Base-by-base conservation (phyloP, 305 asterid genomes). In the Galium porrigens region DNA sequence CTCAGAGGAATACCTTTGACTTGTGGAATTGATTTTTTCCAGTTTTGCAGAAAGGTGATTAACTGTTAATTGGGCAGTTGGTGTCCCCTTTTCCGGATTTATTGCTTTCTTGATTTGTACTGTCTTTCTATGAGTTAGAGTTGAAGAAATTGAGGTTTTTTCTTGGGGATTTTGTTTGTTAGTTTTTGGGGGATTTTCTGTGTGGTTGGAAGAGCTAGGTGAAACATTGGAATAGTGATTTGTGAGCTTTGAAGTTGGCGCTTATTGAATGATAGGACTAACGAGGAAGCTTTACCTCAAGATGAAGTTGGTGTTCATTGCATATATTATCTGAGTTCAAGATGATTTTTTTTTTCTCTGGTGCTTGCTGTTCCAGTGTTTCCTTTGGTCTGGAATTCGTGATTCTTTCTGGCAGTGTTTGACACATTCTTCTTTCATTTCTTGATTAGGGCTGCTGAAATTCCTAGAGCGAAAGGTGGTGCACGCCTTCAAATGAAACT, bases 381-480 rank as follows among this genome's bases (percentile, higher is more conserved):
- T 46, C 48, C 46, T 1, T 36, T 6, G 22, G 27, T 27, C 33
- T 25, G n/a, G 10, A 32, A 64, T 11, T 10, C 54, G 1, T 3
- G 1, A 12, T 33, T 42, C 10, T 63, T 36, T 15, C 20, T 39
- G 20, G 27, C 0, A 0, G 37, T 48, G 27, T 63, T 42, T 61
- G 32, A 52, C 67, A 30, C 64, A 37, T 42, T 60, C 22, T 70
- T 68, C 49, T 61, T 58, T 72, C 37, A 30, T 52, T 69, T 68
- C n/a, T 44, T 56, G 68, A 33, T 49, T 72, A 90, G 97, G 82
- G 90, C 94, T 62, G 86, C 87, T 52, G 89, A 83, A 53, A 84
- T 90, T 76, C 95, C 97, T 0, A 84, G 85, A 79, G 89, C 84
- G 4, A 85, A 84, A 75, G 92, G 94, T 25, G 87, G 90, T 55